These are phyloP conservation scores for Phytopythium boreale DNA, from an alignment of 352 stramenopile genomes.

Conservation along the genomic window DNA sequence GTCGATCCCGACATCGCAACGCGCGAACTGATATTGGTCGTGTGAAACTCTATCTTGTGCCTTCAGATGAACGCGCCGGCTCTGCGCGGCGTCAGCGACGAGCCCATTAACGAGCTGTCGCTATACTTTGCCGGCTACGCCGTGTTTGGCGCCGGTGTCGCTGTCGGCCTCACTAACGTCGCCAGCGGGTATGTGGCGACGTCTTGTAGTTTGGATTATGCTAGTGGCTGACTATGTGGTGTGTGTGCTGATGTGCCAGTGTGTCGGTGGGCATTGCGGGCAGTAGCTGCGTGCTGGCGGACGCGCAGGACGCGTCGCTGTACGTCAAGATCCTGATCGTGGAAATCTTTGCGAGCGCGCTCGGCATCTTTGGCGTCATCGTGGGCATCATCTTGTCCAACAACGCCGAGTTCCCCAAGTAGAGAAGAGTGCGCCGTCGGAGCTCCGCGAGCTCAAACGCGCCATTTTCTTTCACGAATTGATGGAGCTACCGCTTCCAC, in stretches of 20 bases:
- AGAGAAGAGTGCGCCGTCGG: slow-evolving; percentile 21
- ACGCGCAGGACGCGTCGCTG: slow-evolving; percentile 97
- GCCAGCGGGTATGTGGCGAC: slow-evolving; percentile 72
- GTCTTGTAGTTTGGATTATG: not conserved
- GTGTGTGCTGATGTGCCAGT: slow-evolving; percentile 28
- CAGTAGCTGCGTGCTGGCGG: slow-evolving; percentile 96
- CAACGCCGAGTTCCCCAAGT: slow-evolving; percentile 92
- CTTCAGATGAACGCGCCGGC: slow-evolving; percentile 72
- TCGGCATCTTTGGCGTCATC: slow-evolving; percentile 99
- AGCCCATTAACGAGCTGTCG: slow-evolving; percentile 66
- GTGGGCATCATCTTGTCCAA: slow-evolving; percentile 99
- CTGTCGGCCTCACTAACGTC: slow-evolving; percentile 99
- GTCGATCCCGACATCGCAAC: not conserved
- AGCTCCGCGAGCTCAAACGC: too few relatives aligned
- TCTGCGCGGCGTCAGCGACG: slow-evolving; percentile 54
- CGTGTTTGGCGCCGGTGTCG: slow-evolving; percentile 96
- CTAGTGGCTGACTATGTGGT: not conserved
- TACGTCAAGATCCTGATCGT: slow-evolving; percentile 99
- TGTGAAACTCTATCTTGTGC: not conserved
- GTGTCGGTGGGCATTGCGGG: slow-evolving; percentile 98
- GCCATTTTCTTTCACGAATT: not conserved
- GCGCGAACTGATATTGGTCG: not conserved
- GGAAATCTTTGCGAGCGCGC: slow-evolving; percentile 99
- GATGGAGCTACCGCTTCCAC: not conserved
- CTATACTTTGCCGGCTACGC: slow-evolving; percentile 97